Evolutionary conservation across 345 rosid genomes (phyloP).

Genomic region (Erysimum cheiranthoides): DNA sequence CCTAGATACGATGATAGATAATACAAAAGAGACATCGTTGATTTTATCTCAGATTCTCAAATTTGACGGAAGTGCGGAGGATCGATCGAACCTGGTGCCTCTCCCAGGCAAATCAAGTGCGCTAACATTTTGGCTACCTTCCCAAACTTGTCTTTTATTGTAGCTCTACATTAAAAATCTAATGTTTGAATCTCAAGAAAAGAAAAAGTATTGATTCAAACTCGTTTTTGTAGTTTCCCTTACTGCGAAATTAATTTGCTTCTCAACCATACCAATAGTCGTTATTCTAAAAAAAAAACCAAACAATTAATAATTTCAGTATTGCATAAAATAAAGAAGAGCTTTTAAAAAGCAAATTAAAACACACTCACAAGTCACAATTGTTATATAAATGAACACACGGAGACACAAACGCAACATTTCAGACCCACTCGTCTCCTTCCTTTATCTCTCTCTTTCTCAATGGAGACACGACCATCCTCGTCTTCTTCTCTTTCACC

Average conservation of each 20-base stretch:
- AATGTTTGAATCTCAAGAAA: background rate
- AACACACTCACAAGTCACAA: background rate
- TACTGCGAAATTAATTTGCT: background rate
- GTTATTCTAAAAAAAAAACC: background rate
- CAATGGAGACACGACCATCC: constrained; percentile 37
- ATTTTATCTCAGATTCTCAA: too few species aligned
- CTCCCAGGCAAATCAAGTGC: too few species aligned
- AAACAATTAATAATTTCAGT: background rate
- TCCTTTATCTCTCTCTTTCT: constrained; percentile 22
- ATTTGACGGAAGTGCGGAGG: too few species aligned
- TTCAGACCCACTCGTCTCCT: constrained; percentile 47
- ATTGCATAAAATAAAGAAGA: background rate
- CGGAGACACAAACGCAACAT: constrained; percentile 33
- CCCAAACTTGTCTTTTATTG: too few species aligned
- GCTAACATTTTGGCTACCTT: too few species aligned
- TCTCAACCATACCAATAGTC: background rate
- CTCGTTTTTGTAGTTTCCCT: background rate
- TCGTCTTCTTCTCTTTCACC: constrained; percentile 32
- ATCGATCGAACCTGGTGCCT: too few species aligned
- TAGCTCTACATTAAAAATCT: background rate
- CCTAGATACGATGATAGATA: too few species aligned
- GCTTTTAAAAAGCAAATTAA: background rate
- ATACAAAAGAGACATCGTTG: too few species aligned
- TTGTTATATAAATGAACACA: constrained; percentile 8
- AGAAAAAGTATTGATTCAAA: background rate